A percentile compares a stretch with the other conserved stretches of the same genome.
These are phyloP conservation scores for Phialemoniopsis sp. DNA, from an alignment of 2,329 filamentous ascomycete species.

Conservation along the genomic window DNA sequence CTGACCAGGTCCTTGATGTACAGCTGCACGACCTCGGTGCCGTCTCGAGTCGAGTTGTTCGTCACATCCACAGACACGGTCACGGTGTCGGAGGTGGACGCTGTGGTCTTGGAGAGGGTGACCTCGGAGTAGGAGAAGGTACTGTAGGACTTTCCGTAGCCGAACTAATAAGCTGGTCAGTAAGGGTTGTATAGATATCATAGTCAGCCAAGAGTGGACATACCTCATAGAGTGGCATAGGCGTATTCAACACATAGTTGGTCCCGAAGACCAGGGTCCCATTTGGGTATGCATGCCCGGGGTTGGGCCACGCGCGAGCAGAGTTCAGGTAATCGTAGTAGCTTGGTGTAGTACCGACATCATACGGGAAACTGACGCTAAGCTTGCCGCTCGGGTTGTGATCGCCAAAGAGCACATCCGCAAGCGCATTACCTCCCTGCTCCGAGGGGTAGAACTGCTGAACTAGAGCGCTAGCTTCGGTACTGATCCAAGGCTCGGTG, in stretches of 20 bases:
- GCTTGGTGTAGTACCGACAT: conserved; percentile 62
- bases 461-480: conserved; percentile 59
- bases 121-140: conserved; percentile 56
- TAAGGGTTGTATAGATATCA: neutral
- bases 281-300: conserved; percentile 49
- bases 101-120: conserved; percentile 42
- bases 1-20: conserved; percentile 62
- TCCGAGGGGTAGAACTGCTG: conserved; percentile 75
- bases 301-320: conserved; percentile 47
- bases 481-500: conserved; percentile 68
- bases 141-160: conserved; percentile 63
- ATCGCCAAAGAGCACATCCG: conserved; percentile 61
- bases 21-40: conserved; percentile 64
- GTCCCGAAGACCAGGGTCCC: conserved; percentile 61
- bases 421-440: conserved; percentile 62
- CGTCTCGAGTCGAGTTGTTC: conserved; percentile 53
- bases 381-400: conserved; percentile 64
- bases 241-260: conserved; percentile 59
- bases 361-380: conserved; percentile 62
- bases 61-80: conserved; percentile 58
- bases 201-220: neutral
- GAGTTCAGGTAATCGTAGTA: conserved; percentile 73
- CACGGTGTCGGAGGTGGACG: conserved; percentile 44
- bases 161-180: conserved; percentile 45
- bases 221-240: conserved; percentile 51